Evolutionary conservation across 164 flowering plant species (phyloP).

Genomic region (Magnolia officinalis): DNA sequence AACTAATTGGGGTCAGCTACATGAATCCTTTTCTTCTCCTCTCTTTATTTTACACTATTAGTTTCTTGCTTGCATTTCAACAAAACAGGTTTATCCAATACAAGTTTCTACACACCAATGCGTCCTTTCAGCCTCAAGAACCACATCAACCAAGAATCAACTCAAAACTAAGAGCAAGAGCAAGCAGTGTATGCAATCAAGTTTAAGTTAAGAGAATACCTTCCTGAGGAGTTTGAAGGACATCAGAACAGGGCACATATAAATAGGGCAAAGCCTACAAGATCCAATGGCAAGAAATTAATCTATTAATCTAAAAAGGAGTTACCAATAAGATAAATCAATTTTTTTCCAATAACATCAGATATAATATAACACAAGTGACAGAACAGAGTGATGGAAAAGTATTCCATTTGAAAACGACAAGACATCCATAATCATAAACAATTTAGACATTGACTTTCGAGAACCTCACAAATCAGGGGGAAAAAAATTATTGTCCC

Average conservation of each 20-base stretch:
- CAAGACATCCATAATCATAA: neutral
- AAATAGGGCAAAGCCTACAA: constrained; percentile 83
- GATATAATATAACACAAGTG: neutral
- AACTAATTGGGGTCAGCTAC: too few relatives aligned
- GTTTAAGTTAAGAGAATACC: constrained; percentile 32
- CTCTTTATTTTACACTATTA: too few relatives aligned
- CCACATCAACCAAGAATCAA: too few relatives aligned
- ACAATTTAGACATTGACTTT: neutral
- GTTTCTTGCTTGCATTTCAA: too few relatives aligned
- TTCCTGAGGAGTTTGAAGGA: constrained; percentile 35
- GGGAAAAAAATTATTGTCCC: too few relatives aligned
- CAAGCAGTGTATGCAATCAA: too few relatives aligned
- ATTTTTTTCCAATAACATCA: neutral
- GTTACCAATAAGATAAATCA: neutral
- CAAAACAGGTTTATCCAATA: too few relatives aligned
- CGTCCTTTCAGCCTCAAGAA: too few relatives aligned
- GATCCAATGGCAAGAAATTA: constrained; percentile 6
- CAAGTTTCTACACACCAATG: too few relatives aligned
- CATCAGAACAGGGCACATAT: constrained; percentile 70
- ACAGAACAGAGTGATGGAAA: neutral
- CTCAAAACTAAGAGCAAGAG: too few relatives aligned
- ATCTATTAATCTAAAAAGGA: neutral
- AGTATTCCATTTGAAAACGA: neutral
- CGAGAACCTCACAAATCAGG: neutral
- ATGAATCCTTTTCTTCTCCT: too few relatives aligned